Percentiles rank a stretch among this genome's conserved stretches.
Conservation (phyloP, 805 yeast species). For the Kodamaea nitidulidarum region DNA sequence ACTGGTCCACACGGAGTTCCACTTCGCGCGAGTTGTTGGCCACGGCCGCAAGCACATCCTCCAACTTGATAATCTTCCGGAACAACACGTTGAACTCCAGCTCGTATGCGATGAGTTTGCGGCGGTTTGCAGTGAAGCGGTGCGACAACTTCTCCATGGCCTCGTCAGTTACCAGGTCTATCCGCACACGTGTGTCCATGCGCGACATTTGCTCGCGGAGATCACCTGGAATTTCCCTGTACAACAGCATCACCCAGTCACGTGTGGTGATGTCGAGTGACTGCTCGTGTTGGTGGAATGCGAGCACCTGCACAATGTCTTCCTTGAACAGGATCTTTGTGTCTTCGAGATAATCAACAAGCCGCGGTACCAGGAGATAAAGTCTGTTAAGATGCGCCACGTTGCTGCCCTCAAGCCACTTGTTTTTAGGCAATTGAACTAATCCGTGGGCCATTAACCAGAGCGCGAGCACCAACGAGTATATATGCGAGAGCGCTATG, state of each 20-base stretch:
- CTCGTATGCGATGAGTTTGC: constrained; percentile 50
- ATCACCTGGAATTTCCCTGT: constrained; percentile 41
- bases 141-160: constrained; percentile 51
- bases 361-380: constrained; percentile 53
- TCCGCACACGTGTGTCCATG: constrained; percentile 17
- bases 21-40: constrained; percentile 16
- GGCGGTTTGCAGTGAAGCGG: constrained; percentile 48
- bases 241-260: constrained; percentile 62
- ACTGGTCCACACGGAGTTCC: constrained; percentile 18
- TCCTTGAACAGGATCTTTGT: constrained; percentile 60
- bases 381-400: constrained; percentile 26
- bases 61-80: constrained; percentile 46
- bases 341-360: constrained; percentile 62
- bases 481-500: constrained; percentile 74
- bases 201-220: constrained; percentile 30
- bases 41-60: constrained; percentile 52
- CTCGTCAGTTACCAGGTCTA: constrained; percentile 34
- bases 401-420: constrained; percentile 35
- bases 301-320: constrained; percentile 53
- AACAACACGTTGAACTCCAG: constrained; percentile 54
- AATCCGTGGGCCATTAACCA: constrained; percentile 87
- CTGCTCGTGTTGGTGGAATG: constrained; percentile 46
- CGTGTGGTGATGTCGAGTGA: constrained; percentile 38
- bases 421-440: constrained; percentile 57
- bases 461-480: constrained; percentile 66